Percentiles rank a stretch among this genome's conserved stretches.
Evolutionary conservation across 495 filamentous ascomycete species (phyloP).

Genomic region (Talaromyces nanjingensis): DNA sequence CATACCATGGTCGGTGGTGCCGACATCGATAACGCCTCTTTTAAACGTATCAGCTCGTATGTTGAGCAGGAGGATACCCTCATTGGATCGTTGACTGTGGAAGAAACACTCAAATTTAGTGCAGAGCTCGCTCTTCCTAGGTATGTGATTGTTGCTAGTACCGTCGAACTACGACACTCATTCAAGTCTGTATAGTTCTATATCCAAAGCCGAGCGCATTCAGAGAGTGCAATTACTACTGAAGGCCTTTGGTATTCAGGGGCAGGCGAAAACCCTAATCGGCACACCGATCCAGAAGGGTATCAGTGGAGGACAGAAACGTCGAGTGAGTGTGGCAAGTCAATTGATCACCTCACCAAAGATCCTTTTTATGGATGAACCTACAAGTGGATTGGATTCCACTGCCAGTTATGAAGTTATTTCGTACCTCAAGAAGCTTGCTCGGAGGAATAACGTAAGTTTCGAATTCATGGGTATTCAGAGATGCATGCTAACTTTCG

Average conservation of each 20-base stretch:
- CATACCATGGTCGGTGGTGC: slow-evolving; percentile 52
- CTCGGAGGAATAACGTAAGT: slow-evolving; percentile 56
- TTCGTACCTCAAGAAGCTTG: slow-evolving; percentile 55
- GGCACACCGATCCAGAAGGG: slow-evolving; percentile 76
- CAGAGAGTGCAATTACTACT: slow-evolving; percentile 50
- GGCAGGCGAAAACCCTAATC: slow-evolving; percentile 59
- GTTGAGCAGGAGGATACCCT: slow-evolving; percentile 84
- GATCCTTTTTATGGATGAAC: slow-evolving; percentile 77
- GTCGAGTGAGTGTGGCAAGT: slow-evolving; percentile 67
- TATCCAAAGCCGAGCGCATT: slow-evolving; percentile 42
- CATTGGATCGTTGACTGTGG: slow-evolving; percentile 68
- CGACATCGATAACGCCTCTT: slow-evolving; percentile 20
- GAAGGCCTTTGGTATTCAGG: slow-evolving; percentile 53
- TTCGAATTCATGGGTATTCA: neutral
- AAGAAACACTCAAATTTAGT: slow-evolving; percentile 70
- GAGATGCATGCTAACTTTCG: neutral
- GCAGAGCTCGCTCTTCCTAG: slow-evolving; percentile 50
- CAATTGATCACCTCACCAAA: slow-evolving; percentile 73
- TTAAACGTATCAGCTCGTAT: slow-evolving; percentile 52
- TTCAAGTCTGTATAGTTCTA: slow-evolving; percentile 14
- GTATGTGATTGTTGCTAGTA: slow-evolving; percentile 20
- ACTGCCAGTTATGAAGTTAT: slow-evolving; percentile 63
- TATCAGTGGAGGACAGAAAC: slow-evolving; percentile 73
- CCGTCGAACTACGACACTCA: too few species aligned
- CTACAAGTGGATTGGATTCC: slow-evolving; percentile 73